phyloP scores from a whole-genome alignment of 805 yeast species.

The Yamadazyma akitaensis region DNA sequence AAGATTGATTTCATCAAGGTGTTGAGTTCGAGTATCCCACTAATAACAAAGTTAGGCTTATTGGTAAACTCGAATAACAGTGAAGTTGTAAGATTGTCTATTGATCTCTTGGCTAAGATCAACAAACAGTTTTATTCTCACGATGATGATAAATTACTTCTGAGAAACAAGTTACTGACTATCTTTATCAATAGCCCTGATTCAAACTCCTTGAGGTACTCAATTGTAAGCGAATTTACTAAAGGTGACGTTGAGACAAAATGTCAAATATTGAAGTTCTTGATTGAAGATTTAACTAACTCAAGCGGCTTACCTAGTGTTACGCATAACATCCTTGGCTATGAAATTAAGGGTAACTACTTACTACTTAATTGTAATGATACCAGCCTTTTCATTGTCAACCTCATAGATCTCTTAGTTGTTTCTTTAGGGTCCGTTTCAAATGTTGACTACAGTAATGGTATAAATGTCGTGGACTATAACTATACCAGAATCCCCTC shows the following conservation, averaged over 20 bases:
- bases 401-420: constrained; percentile 49
- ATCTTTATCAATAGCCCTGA: constrained; percentile 76
- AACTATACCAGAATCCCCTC: constrained; percentile 60
- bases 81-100: constrained; percentile 49
- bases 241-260: constrained; percentile 47
- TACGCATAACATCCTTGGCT: constrained; percentile 79
- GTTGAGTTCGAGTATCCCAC: constrained; percentile 62
- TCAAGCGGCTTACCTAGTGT: constrained; percentile 46
- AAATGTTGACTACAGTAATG: constrained; percentile 32
- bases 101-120: constrained; percentile 51
- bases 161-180: constrained; percentile 62
- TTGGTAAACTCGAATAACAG: constrained; percentile 61
- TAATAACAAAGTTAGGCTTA: constrained; percentile 70
- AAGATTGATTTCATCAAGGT: constrained; percentile 73
- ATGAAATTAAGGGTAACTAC: constrained; percentile 45
- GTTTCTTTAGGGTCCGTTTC: constrained; percentile 44
- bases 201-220: constrained; percentile 65
- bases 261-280: constrained; percentile 54
- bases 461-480: constrained; percentile 40
- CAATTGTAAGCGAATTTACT: constrained; percentile 66
- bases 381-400: constrained; percentile 47
- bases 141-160: constrained; percentile 25
- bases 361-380: constrained; percentile 57
- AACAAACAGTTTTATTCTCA: constrained; percentile 24
- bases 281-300: constrained; percentile 45